Base-by-base conservation (phyloP, 179 eudicot genomes). In the Silene vulgaris region DNA sequence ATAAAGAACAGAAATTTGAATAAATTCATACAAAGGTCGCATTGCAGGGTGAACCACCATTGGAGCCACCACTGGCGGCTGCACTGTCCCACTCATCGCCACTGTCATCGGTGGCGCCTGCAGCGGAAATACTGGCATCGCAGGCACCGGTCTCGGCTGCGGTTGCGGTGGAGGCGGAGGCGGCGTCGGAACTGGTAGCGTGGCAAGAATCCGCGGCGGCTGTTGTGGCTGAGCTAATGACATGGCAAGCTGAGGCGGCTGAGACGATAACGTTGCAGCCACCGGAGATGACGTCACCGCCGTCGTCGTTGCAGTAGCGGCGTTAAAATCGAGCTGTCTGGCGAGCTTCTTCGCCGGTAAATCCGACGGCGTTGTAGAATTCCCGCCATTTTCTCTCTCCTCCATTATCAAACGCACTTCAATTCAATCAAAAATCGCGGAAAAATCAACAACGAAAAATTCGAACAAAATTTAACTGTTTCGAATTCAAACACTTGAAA, bases 291-390 rank as follows among this genome's bases (percentile, higher is more conserved):
- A 84, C 76, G 77, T 70, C 71, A 35, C 8, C 50, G 29, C 61
- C 35, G 69, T 56, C 71, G 82, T 65, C 75, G 54, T 63, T 60
- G 45, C 76, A 81, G 13, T 82, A 71, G 14, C 21, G 48, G 83
- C 85, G 11, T 84, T 88, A 65, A 91, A 92, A 84, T 92, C 96
- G 29, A 92, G 91, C 90, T 92, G 97, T 80, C 96, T 82, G 8
- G 91, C 96, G 21, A 88, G 90, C 88, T 88, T 90, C 86, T 86
- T 89, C 69, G 85, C 87, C 77, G 91, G 90, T 4, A 86, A 54
- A 78, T 88, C 93, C 69, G 76, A 69, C 57, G 76, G 69, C 70
- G 78, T n/a, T 1, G 79, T 28, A 28, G 84, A 75, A 78, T 86
- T 88, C 75, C 86, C 85, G 28, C 79, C 82, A 28, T 83, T 86